These are phyloP conservation scores for Alloteropsis angusta DNA, from an alignment of 202 grass and related monocot species.

Conservation along the genomic window DNA sequence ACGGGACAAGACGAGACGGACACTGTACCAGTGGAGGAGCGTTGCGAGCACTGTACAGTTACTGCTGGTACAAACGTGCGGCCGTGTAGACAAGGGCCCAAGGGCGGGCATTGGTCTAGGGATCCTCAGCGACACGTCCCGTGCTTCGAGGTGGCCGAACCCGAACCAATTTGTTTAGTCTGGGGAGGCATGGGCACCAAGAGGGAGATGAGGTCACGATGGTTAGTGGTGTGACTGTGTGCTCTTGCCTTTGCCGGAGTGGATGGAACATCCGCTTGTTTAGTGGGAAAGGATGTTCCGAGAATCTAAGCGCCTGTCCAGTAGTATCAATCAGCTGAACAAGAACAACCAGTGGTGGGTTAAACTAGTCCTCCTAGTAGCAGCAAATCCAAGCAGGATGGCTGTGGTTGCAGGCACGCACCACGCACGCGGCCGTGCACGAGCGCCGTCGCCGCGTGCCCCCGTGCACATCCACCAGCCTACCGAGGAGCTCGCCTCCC, in stretches of 20 bases:
- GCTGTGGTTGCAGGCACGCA: no score
- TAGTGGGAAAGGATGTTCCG: neutral
- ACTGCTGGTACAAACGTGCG: neutral
- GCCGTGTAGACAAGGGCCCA: no score
- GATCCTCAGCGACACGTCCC: constrained; percentile 4
- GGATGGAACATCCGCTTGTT: neutral
- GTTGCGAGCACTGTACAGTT: neutral
- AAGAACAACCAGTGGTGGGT: neutral
- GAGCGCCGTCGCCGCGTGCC: no score
- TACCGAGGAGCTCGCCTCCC: no score
- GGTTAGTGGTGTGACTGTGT: no score
- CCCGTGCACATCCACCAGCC: no score
- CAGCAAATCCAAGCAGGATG: neutral
- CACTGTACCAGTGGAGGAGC: neutral
- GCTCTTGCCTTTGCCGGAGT: neutral
- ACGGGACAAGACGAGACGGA: neutral
- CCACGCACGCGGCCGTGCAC: no score
- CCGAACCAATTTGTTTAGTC: no score
- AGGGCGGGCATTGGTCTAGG: neutral
- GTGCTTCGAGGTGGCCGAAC: neutral
- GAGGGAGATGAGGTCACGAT: neutral
- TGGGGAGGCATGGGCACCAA: neutral
- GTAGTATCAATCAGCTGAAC: constrained; percentile 2
- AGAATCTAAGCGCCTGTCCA: neutral
- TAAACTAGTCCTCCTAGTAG: no score